Conservation (phyloP, 805 yeast genomes). For the Kazachstania africana region DNA sequence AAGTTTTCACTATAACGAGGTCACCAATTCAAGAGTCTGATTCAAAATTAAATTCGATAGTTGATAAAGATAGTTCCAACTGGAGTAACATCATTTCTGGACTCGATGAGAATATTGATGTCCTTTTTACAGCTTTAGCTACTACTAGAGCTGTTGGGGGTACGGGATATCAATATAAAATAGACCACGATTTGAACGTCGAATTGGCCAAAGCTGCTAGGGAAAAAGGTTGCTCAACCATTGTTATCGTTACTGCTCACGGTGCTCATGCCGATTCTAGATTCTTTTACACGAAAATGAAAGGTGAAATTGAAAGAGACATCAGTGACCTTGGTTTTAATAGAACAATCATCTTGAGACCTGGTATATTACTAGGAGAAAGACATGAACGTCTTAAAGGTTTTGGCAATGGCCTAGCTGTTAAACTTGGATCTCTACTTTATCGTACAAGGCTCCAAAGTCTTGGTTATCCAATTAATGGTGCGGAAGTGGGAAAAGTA, state of each 20-base stretch:
- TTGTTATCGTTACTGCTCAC: slow-evolving; percentile 50
- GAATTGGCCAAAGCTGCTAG: slow-evolving; percentile 65
- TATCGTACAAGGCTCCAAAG: slow-evolving; percentile 28
- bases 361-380: slow-evolving; percentile 63
- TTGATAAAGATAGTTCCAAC: slow-evolving; percentile 34
- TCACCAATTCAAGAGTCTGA: slow-evolving; percentile 27
- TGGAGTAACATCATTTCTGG: slow-evolving; percentile 38
- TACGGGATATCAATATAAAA: slow-evolving; percentile 51
- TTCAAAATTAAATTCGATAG: slow-evolving; percentile 28
- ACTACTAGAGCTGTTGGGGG: slow-evolving; percentile 73
- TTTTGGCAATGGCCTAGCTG: slow-evolving; percentile 23
- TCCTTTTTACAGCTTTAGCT: slow-evolving; percentile 57
- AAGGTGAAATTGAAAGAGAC: slow-evolving; percentile 68
- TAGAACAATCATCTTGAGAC: slow-evolving; percentile 64
- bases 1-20: slow-evolving; percentile 42
- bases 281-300: slow-evolving; percentile 53
- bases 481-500: slow-evolving; percentile 52
- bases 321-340: slow-evolving; percentile 51
- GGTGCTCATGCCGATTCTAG: slow-evolving; percentile 52
- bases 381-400: slow-evolving; percentile 33
- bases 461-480: slow-evolving; percentile 40
- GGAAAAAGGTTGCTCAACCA: slow-evolving; percentile 53
- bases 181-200: slow-evolving; percentile 66
- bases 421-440: slow-evolving; percentile 23
- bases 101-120: slow-evolving; percentile 21